These are phyloP conservation scores for Suillus sp. DNA, from an alignment of 768 basidiomycete genomes.

Conservation along the genomic window DNA sequence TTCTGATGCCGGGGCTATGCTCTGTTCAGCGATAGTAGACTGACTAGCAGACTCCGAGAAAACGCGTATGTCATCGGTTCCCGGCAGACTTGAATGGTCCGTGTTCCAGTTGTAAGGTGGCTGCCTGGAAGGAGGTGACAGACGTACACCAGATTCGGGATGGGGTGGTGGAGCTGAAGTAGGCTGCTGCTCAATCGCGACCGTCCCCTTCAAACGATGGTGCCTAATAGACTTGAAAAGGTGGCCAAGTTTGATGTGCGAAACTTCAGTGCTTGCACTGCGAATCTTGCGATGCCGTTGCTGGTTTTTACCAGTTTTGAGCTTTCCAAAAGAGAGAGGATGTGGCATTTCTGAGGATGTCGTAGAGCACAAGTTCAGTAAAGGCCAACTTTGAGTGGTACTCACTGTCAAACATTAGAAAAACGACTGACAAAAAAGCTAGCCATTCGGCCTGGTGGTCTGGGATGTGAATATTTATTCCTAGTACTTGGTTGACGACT, in stretches of 20 bases:
- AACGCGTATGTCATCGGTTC: not conserved
- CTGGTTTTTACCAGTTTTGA: conserved; percentile 1
- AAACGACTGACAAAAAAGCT: not conserved
- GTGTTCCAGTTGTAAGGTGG: not conserved
- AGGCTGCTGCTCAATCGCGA: not conserved
- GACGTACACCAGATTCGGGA: not conserved
- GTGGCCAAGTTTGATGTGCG: not conserved
- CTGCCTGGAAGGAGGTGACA: not conserved
- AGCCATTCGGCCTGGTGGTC: not conserved
- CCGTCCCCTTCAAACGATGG: not conserved
- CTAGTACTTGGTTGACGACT: not conserved
- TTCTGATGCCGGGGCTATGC: not conserved
- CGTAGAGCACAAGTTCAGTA: not conserved
- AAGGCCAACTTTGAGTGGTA: not conserved
- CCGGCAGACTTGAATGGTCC: not conserved
- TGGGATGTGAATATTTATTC: not conserved
- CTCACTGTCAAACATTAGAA: not conserved
- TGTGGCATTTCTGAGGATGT: conserved; percentile 3
- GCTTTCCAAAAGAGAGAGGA: not conserved
- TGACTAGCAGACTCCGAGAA: not conserved
- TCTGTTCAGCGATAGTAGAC: not conserved
- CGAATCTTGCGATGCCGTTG: not conserved
- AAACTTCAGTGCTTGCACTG: not conserved
- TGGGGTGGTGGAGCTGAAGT: not conserved
- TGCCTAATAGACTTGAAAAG: not conserved